Conservation (phyloP, 2,329 filamentous ascomycete genomes). For the Orbilia blumenaviensis region DNA sequence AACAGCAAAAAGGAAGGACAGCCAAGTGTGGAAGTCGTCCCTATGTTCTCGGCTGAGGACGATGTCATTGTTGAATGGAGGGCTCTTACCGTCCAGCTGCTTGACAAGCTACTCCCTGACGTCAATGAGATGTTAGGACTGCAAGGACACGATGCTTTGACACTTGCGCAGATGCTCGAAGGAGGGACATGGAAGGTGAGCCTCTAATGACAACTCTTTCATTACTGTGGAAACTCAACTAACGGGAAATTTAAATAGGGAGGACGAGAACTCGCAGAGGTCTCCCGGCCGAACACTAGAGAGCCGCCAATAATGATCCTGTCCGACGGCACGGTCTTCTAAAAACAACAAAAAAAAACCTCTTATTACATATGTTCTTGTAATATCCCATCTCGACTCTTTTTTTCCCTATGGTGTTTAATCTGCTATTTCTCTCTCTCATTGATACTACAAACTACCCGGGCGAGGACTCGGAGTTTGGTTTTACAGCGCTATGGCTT, state of each 20-base stretch:
- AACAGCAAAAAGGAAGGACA: constrained; percentile 77
- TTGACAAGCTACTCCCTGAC: constrained; percentile 75
- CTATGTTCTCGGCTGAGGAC: constrained; percentile 76
- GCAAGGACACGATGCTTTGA: constrained; percentile 74
- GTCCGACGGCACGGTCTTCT: constrained; percentile 96
- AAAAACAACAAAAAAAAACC: constrained; percentile 63
- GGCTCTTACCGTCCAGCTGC: constrained; percentile 76
- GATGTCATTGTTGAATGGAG: constrained; percentile 84
- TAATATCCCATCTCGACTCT: constrained; percentile 35
- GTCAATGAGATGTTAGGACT: constrained; percentile 76
- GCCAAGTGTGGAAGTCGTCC: constrained; percentile 76
- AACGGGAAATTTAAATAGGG: constrained; percentile 67
- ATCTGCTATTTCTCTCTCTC: constrained; percentile 29
- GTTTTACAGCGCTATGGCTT: constrained; percentile 14
- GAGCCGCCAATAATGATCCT: constrained; percentile 95
- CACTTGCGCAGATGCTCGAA: constrained; percentile 87
- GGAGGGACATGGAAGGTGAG: constrained; percentile 97
- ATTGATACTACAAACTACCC: constrained; percentile 8
- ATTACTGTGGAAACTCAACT: constrained; percentile 13
- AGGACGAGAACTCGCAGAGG: constrained; percentile 93
- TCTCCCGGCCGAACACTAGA: constrained; percentile 93
- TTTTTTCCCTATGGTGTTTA: constrained; percentile 37
- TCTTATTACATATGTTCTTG: constrained; percentile 30
- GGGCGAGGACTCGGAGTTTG: constrained; percentile 38
- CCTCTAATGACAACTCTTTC: constrained; percentile 35